Evolutionary conservation across 192 early-diverging fungal genomes (phyloP), one percentile per base, ranked within the genome.

Genomic region (Backusella mclennaniae): DNA sequence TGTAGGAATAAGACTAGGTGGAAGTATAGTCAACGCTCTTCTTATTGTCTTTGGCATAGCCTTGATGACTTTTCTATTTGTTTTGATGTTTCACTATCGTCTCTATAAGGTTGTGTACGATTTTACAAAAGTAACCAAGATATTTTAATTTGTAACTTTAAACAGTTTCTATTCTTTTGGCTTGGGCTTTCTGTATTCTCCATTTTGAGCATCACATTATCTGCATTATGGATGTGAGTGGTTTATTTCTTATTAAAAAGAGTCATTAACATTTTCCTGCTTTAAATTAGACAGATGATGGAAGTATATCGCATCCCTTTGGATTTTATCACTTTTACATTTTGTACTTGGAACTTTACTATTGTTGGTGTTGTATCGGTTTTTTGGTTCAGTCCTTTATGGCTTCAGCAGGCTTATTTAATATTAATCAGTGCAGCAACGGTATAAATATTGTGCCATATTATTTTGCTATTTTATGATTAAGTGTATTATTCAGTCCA

Each of bases 321-420:
- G 23, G 93, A 95, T 73, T 90, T 85, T 69, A 75, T 93, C 21
- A 89, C 90, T 0, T 87, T 94, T 75, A 74, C 72, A 53, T 91
- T 95, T 69, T 91, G 88, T 46, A 75, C 91, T 17, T 95, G 91
- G 89, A 95, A 95, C 73, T 84, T 95, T 79, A 74, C 85, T 3
- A 84, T 84, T 15, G 87, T 88, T 3, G 93, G 93, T 31, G 73
- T 91, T 39, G 77, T 87, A 49, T 75, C 86, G n/a, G 89, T 95
- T 1, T 95, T 95, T 75, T 93, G 90, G 87, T 89, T 92, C 69
- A 91, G 92, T 17, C 93, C 93, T 3, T 63, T 92, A 73, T 77
- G 83, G 67, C 69, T 95, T n/a, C 90, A 93, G 81, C 93, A 95
- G 74, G 78, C 74, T 19, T 95, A 95, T 82, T 56, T 95, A 68